Conservation (phyloP, 495 filamentous ascomycete genomes). For the Pseudoneurospora amorphoporcata region DNA sequence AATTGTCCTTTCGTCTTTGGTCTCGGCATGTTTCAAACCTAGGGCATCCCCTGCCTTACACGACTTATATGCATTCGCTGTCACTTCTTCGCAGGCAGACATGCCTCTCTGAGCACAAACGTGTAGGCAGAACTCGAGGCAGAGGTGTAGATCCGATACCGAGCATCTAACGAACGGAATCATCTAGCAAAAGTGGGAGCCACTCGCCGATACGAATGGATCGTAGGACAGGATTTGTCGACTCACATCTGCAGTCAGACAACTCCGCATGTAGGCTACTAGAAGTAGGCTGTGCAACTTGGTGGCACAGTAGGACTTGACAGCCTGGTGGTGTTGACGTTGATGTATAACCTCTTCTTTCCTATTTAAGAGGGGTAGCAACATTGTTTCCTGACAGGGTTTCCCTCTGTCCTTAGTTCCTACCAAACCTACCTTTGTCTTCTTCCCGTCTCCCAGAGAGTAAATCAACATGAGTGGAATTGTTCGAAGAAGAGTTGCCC, state of each 20-base stretch:
- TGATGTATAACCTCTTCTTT: not conserved
- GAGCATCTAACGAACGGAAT: not conserved
- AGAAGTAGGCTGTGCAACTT: not conserved
- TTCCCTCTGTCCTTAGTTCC: not conserved
- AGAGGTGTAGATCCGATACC: not conserved
- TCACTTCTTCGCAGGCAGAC: not conserved
- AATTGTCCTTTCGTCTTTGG: not conserved
- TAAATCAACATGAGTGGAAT: not conserved
- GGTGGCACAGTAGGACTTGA: not conserved
- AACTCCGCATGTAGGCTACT: not conserved
- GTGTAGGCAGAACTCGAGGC: not conserved
- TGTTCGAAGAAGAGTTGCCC: not conserved
- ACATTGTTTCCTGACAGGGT: not conserved
- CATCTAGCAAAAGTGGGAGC: not conserved
- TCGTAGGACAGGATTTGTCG: not conserved
- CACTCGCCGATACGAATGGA: not conserved
- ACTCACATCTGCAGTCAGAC: not conserved
- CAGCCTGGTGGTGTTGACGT: not conserved
- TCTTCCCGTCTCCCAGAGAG: not conserved
- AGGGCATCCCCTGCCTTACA: not conserved
- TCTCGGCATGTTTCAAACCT: not conserved
- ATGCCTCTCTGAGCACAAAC: not conserved
- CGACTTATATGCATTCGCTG: not conserved
- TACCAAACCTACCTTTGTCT: not conserved
- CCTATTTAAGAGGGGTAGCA: not conserved